These are phyloP conservation scores for Mortierella sp. DNA, from an alignment of 371 early-diverging fungal genomes.

Conservation along the genomic window DNA sequence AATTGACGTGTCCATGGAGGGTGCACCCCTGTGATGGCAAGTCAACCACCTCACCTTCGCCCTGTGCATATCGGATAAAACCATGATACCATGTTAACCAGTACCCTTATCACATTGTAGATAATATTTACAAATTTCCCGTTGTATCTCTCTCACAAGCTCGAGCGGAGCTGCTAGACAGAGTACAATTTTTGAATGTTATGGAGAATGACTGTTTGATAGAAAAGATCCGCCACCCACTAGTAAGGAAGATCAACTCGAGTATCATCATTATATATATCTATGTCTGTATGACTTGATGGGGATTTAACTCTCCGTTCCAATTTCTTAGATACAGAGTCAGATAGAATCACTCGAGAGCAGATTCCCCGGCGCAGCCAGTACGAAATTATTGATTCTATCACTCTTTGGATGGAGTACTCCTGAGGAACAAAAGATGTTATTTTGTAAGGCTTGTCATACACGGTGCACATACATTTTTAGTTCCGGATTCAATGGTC, in stretches of 20 bases:
- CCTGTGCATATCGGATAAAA: not conserved
- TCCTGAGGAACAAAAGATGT: slow-evolving; percentile 1
- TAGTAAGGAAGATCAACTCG: slow-evolving; percentile 21
- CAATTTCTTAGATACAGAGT: slow-evolving; percentile 13
- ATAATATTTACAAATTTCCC: slow-evolving; percentile 48
- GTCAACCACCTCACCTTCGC: not conserved
- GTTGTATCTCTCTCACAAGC: slow-evolving; percentile 41
- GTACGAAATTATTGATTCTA: slow-evolving; percentile 23
- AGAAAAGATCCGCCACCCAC: slow-evolving; percentile 33
- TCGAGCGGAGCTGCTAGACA: slow-evolving; percentile 27
- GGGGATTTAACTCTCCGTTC: not conserved
- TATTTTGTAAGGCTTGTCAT: slow-evolving; percentile 42
- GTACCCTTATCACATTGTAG: slow-evolving; percentile 8
- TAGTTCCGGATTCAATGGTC: slow-evolving; percentile 1
- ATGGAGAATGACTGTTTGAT: slow-evolving; percentile 14
- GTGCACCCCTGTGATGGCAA: slow-evolving; percentile 53
- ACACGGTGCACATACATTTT: slow-evolving; percentile 40
- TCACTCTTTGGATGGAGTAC: slow-evolving; percentile 46
- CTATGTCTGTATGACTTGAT: not conserved
- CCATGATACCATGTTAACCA: not conserved
- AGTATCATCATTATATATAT: not conserved
- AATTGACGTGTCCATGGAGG: slow-evolving; percentile 41
- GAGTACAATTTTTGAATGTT: slow-evolving; percentile 8
- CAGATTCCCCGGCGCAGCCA: not conserved
- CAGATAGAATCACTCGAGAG: slow-evolving; percentile 6